These are phyloP conservation scores for Cryptosporidium andersoni DNA, from an alignment of 169 alveolate genomes.

Conservation along the genomic window DNA sequence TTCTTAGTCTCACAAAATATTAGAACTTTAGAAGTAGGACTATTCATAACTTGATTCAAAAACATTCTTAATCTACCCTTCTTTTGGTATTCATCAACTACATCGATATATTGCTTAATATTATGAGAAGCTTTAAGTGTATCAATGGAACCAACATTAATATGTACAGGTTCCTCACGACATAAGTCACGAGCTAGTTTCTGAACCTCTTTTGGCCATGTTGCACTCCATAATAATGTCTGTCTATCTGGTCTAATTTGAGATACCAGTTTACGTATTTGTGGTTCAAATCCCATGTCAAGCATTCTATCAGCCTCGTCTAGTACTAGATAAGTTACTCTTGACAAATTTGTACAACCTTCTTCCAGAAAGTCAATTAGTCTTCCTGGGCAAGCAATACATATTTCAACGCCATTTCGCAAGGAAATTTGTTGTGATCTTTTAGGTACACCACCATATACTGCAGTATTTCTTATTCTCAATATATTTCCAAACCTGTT, in stretches of 20 bases:
- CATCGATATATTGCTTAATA: conserved; percentile 87
- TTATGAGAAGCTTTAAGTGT: conserved; percentile 90
- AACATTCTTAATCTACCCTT: conserved; percentile 55
- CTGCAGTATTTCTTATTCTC: conserved; percentile 82
- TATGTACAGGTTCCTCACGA: conserved; percentile 94
- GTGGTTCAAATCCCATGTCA: conserved; percentile 99
- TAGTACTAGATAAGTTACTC: conserved; percentile 96
- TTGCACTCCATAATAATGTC: conserved; percentile 97
- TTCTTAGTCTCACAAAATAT: conserved; percentile 83
- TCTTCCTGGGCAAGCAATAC: conserved; percentile 96
- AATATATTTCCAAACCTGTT: conserved; percentile 87
- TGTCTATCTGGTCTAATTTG: conserved; percentile 92
- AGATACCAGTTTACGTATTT: conserved; percentile 91
- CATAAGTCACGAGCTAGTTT: conserved; percentile 92
- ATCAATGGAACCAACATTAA: conserved; percentile 92
- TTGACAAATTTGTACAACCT: conserved; percentile 88
- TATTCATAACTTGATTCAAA: conserved; percentile 63
- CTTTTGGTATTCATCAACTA: conserved; percentile 80
- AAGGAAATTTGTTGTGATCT: conserved; percentile 85
- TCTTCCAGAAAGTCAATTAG: conserved; percentile 92
- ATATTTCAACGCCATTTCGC: conserved; percentile 94
- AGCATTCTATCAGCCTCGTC: conserved; percentile 99
- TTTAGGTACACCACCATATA: conserved; percentile 96
- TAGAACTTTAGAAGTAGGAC: conserved; percentile 78
- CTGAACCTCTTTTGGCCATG: conserved; percentile 98